These are phyloP conservation scores for Pythium scleroteichum DNA, from an alignment of 352 stramenopile genomes.

Conservation along the genomic window DNA sequence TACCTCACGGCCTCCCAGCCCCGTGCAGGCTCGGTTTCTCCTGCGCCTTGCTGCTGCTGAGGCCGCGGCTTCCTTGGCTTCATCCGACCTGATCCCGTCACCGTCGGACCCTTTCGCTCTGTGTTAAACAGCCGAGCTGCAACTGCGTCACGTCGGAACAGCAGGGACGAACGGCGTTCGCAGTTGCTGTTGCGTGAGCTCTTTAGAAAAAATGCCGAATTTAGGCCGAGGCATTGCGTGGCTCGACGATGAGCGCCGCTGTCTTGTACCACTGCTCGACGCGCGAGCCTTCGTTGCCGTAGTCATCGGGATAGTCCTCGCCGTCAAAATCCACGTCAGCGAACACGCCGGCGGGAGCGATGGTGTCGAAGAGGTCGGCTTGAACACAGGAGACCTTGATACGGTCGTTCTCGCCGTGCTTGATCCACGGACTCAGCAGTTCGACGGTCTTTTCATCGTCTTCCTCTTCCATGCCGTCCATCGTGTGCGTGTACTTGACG, in stretches of 20 bases:
- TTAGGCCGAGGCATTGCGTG: too few relatives aligned
- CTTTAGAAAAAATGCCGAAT: neutral
- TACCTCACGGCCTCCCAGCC: too few relatives aligned
- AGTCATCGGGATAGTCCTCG: slow-evolving; percentile 9
- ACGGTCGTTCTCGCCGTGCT: neutral
- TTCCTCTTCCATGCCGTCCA: slow-evolving; percentile 3
- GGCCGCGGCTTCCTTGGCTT: too few relatives aligned
- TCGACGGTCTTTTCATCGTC: slow-evolving; percentile 4
- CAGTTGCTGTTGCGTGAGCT: neutral
- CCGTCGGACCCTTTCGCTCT: too few relatives aligned
- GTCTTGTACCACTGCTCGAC: slow-evolving; percentile 15
- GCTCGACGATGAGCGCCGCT: slow-evolving; percentile 1
- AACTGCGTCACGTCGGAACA: too few relatives aligned
- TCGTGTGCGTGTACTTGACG: slow-evolving; percentile 8
- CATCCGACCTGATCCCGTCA: too few relatives aligned
- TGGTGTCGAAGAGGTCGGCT: neutral
- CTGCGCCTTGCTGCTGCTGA: too few relatives aligned
- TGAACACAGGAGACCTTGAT: neutral
- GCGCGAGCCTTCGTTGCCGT: slow-evolving; percentile 8
- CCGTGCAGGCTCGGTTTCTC: too few relatives aligned
- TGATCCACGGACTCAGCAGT: slow-evolving; percentile 5
- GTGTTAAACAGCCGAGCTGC: too few relatives aligned
- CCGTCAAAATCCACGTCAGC: neutral
- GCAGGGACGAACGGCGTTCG: too few relatives aligned
- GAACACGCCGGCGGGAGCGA: slow-evolving; percentile 5